phyloP scores from a whole-genome alignment of 768 basidiomycete species.

The Suillus bovinus region DNA sequence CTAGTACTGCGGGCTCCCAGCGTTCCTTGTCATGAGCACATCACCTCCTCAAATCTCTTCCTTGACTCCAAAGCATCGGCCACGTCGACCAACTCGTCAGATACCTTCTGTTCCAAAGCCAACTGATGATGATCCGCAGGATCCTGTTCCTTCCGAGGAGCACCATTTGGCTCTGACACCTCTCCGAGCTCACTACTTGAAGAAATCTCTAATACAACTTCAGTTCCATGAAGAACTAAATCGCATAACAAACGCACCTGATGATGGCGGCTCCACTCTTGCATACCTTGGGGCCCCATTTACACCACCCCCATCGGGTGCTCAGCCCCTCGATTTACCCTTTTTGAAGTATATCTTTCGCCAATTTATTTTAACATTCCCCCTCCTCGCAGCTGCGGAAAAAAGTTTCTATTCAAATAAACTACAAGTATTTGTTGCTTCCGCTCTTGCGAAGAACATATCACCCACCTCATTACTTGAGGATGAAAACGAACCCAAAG shows the following conservation, averaged over 20 bases:
- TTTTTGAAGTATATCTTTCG: slow-evolving; percentile 89
- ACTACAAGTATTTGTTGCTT: slow-evolving; percentile 90
- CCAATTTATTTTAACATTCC: slow-evolving; percentile 92
- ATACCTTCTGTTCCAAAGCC: slow-evolving; percentile 7
- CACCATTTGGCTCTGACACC: slow-evolving; percentile 60
- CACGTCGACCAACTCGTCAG: slow-evolving; percentile 19
- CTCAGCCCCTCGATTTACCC: slow-evolving; percentile 70
- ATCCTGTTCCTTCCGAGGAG: slow-evolving; percentile 3
- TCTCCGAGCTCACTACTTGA: slow-evolving; percentile 95
- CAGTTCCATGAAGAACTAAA: slow-evolving; percentile 83
- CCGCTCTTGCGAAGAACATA: slow-evolving; percentile 79
- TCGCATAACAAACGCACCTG: slow-evolving; percentile 50
- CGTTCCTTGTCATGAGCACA: background rate
- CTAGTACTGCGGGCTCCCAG: background rate
- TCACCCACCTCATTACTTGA: slow-evolving; percentile 61
- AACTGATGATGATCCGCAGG: background rate
- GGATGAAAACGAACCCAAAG: slow-evolving; percentile 48
- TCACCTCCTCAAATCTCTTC: background rate
- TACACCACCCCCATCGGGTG: slow-evolving; percentile 61
- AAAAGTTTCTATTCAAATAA: slow-evolving; percentile 92
- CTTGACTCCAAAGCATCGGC: background rate
- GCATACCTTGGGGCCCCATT: slow-evolving; percentile 92
- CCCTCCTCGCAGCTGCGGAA: slow-evolving; percentile 88
- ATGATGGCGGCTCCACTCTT: slow-evolving; percentile 58
- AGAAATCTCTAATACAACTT: slow-evolving; percentile 90